These are phyloP conservation scores for Gymnopilus junonius DNA, from an alignment of 768 basidiomycete species.

Conservation along the genomic window DNA sequence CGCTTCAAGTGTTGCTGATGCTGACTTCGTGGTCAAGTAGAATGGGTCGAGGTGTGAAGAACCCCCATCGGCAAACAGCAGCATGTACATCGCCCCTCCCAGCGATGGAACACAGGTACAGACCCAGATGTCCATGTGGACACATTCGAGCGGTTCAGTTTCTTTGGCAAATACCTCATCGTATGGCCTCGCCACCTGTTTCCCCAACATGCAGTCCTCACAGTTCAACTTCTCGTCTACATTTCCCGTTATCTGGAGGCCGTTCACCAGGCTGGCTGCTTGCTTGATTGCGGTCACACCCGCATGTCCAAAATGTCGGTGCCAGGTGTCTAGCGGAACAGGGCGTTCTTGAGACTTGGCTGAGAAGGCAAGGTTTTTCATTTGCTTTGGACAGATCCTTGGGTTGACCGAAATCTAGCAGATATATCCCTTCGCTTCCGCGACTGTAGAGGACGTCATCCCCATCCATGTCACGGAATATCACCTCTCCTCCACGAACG, in stretches of 20 bases:
- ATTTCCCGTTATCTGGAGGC: constrained; percentile 19
- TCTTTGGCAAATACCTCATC: constrained; percentile 21
- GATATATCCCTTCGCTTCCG: constrained; percentile 16
- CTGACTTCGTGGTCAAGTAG: constrained; percentile 29
- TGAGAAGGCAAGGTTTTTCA: not conserved
- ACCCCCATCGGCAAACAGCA: constrained; percentile 26
- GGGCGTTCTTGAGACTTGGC: constrained; percentile 2
- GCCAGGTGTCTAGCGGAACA: constrained; percentile 27
- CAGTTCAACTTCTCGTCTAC: constrained; percentile 13
- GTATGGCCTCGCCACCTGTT: constrained; percentile 25
- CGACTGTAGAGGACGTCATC: not conserved
- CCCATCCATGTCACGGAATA: not conserved
- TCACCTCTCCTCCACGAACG: constrained; percentile 13
- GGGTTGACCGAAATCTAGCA: constrained; percentile 13
- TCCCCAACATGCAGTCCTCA: constrained; percentile 31
- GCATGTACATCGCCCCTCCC: constrained; percentile 27
- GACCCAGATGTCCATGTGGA: constrained; percentile 32
- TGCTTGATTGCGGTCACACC: constrained; percentile 13
- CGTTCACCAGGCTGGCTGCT: constrained; percentile 21
- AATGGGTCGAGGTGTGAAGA: constrained; percentile 10
- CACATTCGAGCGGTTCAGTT: constrained; percentile 15
- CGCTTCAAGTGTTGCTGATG: constrained; percentile 11
- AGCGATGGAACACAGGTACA: constrained; percentile 19
- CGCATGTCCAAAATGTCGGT: constrained; percentile 30
- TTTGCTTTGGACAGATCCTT: not conserved